Percentiles rank a stretch among this genome's conserved stretches.
These are phyloP conservation scores for Farysia itapuensis DNA, from an alignment of 1,284 basidiomycete genomes.

Conservation along the genomic window DNA sequence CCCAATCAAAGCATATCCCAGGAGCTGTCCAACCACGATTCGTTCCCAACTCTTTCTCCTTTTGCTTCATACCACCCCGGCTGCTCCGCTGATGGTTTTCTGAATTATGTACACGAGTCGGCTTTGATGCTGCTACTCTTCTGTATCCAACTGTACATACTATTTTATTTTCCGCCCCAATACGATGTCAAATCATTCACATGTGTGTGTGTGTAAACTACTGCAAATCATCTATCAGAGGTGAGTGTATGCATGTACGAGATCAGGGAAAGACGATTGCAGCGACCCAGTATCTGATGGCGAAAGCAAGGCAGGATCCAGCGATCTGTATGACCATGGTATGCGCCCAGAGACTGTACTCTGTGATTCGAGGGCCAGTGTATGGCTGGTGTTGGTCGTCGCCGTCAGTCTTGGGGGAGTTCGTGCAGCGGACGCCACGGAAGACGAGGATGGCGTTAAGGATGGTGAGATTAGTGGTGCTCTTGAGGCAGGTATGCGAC, in stretches of 20 bases:
- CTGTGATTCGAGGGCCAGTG: slow-evolving; percentile 26
- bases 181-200: no score
- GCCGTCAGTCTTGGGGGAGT: no score
- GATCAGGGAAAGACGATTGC: slow-evolving; percentile 48
- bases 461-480: slow-evolving; percentile 53
- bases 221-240: no score
- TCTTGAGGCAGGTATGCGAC: slow-evolving; percentile 11
- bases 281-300: slow-evolving; percentile 52
- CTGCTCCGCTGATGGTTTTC: slow-evolving; percentile 1
- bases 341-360: slow-evolving; percentile 40
- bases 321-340: slow-evolving; percentile 46
- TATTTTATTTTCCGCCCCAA: no score
- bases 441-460: slow-evolving; percentile 54
- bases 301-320: slow-evolving; percentile 47
- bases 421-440: slow-evolving; percentile 25
- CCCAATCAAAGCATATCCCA: slow-evolving; percentile 36
- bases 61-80: slow-evolving; percentile 2
- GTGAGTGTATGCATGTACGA: no score
- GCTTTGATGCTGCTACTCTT: no score
- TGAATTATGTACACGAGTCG: not conserved
- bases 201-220: no score
- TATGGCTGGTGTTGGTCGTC: not conserved
- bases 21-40: slow-evolving; percentile 15
- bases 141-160: no score
- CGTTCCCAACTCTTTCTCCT: not conserved